phyloP scores from a whole-genome alignment of 352 stramenopile species.

The Globisporangium abappressorium region DNA sequence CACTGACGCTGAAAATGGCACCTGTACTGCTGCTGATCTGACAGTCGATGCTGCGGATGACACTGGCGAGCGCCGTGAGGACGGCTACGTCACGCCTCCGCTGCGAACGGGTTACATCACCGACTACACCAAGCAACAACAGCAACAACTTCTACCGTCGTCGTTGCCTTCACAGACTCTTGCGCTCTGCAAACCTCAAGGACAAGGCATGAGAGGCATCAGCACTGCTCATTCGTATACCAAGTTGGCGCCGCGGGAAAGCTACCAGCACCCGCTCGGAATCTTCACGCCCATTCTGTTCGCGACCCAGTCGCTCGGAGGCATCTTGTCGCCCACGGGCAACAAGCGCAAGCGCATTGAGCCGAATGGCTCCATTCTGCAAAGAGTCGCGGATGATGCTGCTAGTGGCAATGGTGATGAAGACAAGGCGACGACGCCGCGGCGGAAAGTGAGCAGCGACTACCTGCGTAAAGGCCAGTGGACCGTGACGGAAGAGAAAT shows the following conservation, averaged over 20 bases:
- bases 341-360: slow-evolving; percentile 18
- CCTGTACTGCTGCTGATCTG: neutral
- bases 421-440: slow-evolving; percentile 16
- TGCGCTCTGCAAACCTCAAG: neutral
- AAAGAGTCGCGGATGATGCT: neutral
- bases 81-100: slow-evolving; percentile 17
- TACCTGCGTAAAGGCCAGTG: slow-evolving; percentile 75
- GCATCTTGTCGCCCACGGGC: slow-evolving; percentile 12
- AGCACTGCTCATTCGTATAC: neutral
- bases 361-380: neutral
- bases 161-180: neutral
- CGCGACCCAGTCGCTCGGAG: neutral
- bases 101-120: slow-evolving; percentile 8
- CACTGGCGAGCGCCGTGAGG: slow-evolving; percentile 1
- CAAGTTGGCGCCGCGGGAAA: neutral
- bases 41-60: neutral
- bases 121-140: slow-evolving; percentile 8
- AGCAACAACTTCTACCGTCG: neutral
- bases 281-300: slow-evolving; percentile 13
- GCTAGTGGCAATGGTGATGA: neutral
- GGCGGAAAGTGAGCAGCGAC: slow-evolving; percentile 59
- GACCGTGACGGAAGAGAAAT: slow-evolving; percentile 62
- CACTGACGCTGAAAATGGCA: neutral
- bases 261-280: neutral
- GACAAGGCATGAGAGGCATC: neutral